Percentiles rank a stretch among this genome's conserved stretches.
phyloP scores from a whole-genome alignment of 2,329 filamentous ascomycete genomes.

The Penicillium sp. region DNA sequence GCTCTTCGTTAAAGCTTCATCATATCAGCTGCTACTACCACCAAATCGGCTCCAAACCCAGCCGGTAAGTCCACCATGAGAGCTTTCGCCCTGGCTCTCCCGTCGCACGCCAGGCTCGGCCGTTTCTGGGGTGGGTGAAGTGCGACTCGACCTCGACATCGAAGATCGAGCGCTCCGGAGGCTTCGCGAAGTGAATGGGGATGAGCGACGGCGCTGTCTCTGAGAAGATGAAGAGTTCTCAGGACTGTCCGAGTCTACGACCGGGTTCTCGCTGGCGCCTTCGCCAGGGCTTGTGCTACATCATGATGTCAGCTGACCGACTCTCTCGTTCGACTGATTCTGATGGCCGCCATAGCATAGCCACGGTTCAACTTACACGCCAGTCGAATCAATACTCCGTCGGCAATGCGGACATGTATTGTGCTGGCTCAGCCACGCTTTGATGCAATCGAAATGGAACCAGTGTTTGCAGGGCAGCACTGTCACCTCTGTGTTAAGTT shows the following conservation, averaged over 20 bases:
- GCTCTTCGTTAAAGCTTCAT: not conserved
- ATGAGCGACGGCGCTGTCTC: conserved; percentile 14
- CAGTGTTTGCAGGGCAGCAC: conserved; percentile 86
- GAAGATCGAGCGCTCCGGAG: conserved; percentile 22
- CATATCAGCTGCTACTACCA: conserved; percentile 7
- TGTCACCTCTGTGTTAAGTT: conserved; percentile 70
- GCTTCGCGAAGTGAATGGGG: conserved; percentile 8
- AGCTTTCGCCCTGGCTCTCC: conserved; percentile 16
- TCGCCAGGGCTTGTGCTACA: conserved; percentile 18
- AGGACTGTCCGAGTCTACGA: conserved; percentile 19
- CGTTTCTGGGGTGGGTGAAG: conserved; percentile 13
- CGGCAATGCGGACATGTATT: conserved; percentile 77
- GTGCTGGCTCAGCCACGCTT: conserved; percentile 83
- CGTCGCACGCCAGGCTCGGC: conserved; percentile 13
- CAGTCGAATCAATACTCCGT: conserved; percentile 35
- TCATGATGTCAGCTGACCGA: conserved; percentile 7
- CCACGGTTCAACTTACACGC: conserved; percentile 23
- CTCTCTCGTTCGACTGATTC: not conserved
- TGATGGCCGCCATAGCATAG: conserved; percentile 6
- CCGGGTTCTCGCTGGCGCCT: conserved; percentile 24
- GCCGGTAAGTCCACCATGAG: conserved; percentile 26
- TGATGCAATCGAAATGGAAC: conserved; percentile 85
- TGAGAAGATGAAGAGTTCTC: conserved; percentile 10
- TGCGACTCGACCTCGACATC: conserved; percentile 16
- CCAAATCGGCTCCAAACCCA: conserved; percentile 31